Conservation (phyloP, 2,329 filamentous ascomycete genomes). For the Pyrenochaeta sp. region DNA sequence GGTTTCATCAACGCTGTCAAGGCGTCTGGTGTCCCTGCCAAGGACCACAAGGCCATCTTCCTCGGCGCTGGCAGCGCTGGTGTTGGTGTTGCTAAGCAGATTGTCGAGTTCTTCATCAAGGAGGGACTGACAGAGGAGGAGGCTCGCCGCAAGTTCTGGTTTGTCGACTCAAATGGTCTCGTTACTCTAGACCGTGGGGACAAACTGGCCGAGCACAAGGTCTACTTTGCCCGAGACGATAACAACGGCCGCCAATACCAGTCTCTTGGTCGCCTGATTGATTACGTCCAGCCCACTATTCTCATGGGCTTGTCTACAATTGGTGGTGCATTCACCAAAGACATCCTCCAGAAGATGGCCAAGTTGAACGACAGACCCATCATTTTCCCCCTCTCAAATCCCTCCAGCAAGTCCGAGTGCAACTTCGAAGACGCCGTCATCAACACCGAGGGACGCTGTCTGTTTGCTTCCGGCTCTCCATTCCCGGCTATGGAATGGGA, state of each 20-base stretch:
- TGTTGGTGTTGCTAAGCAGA: constrained; percentile 96
- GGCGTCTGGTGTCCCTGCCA: constrained; percentile 81
- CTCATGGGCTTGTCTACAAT: constrained; percentile 94
- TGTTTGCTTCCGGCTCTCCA: constrained; percentile 95
- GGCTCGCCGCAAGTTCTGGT: constrained; percentile 91
- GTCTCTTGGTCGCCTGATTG: constrained; percentile 87
- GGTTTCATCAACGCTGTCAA: constrained; percentile 81
- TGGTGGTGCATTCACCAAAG: constrained; percentile 90
- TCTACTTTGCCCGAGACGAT: constrained; percentile 71
- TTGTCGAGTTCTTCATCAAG: constrained; percentile 95
- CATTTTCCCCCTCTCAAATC: constrained; percentile 93
- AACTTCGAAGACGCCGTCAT: constrained; percentile 92
- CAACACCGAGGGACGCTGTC: constrained; percentile 87
- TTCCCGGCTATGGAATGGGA: constrained; percentile 71
- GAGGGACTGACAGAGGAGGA: constrained; percentile 88
- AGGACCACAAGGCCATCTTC: constrained; percentile 94
- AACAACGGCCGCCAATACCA: constrained; percentile 73
- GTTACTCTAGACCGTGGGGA: constrained; percentile 93
- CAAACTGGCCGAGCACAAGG: constrained; percentile 86
- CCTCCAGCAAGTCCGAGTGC: constrained; percentile 95
- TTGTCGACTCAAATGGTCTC: constrained; percentile 95
- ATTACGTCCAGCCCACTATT: constrained; percentile 93
- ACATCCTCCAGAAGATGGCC: constrained; percentile 72
- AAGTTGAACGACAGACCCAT: constrained; percentile 73
- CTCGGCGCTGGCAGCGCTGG: constrained; percentile 94